Evolutionary conservation across 176 grass and related monocot genomes (phyloP).

Genomic region (Aegilops speltoides): DNA sequence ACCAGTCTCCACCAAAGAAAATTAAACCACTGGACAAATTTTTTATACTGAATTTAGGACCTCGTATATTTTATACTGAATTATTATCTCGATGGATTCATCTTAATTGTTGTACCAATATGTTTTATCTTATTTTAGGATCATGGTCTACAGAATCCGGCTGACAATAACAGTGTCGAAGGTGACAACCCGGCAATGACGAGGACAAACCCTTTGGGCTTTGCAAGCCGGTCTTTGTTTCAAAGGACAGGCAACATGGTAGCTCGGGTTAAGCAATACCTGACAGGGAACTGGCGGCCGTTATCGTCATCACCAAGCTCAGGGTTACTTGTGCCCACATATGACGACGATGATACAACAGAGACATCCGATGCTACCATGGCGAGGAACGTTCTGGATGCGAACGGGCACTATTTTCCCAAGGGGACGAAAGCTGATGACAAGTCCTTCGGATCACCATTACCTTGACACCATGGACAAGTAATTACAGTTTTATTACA

Average conservation of each 20-base stretch:
- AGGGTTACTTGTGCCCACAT: background rate
- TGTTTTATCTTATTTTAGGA: background rate
- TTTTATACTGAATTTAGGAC: too few relatives aligned
- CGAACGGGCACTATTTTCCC: background rate
- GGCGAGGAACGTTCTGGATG: background rate
- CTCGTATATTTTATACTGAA: too few relatives aligned
- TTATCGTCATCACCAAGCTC: background rate
- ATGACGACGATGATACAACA: background rate
- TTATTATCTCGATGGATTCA: too few relatives aligned
- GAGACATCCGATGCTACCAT: background rate
- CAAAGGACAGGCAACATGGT: background rate
- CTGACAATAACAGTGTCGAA: background rate
- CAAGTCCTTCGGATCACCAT: background rate
- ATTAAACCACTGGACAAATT: background rate
- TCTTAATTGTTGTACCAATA: too few relatives aligned
- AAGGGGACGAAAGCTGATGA: background rate
- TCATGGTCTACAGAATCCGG: background rate
- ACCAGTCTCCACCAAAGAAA: background rate
- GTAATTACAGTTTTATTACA: background rate
- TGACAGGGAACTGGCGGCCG: background rate
- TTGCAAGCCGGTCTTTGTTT: background rate
- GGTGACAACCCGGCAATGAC: background rate
- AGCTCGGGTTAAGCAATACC: background rate
- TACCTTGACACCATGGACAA: background rate
- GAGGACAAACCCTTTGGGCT: background rate